These are phyloP conservation scores for Cornus florida DNA, from an alignment of 148 eudicot genomes.

Conservation along the genomic window DNA sequence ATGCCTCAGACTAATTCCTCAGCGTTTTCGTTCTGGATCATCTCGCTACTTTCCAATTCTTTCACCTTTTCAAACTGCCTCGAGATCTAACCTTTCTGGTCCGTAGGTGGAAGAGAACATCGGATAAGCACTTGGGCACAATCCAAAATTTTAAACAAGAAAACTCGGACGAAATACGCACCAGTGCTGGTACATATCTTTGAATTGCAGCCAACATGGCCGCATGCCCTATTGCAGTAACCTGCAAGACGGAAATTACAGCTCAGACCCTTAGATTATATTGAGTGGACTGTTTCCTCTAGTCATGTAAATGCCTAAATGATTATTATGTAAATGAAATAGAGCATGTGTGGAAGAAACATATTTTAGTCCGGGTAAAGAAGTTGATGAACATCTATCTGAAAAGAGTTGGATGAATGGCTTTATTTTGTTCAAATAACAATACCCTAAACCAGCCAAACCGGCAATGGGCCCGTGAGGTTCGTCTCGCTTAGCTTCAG, in stretches of 20 bases:
- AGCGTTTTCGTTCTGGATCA: slow-evolving; percentile 41
- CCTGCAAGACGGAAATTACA: slow-evolving; percentile 45
- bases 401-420: background rate
- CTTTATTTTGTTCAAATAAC: background rate
- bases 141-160: slow-evolving; percentile 10
- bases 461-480: background rate
- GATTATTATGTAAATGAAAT: background rate
- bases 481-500: background rate
- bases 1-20: slow-evolving; percentile 39
- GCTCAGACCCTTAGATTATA: background rate
- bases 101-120: slow-evolving; percentile 67
- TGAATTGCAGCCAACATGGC: slow-evolving; percentile 98
- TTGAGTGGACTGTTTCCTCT: background rate
- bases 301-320: background rate
- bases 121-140: slow-evolving; percentile 1
- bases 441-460: background rate
- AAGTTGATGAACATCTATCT: background rate
- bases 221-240: slow-evolving; percentile 99
- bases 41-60: slow-evolving; percentile 58
- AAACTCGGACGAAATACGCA: slow-evolving; percentile 27
- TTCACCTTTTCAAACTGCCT: slow-evolving; percentile 94
- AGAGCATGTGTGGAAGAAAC: background rate
- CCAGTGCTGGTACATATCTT: slow-evolving; percentile 88
- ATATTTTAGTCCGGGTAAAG: background rate
- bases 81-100: slow-evolving; percentile 70